These are phyloP conservation scores for Zygotorulaspora danielsina DNA, from an alignment of 805 yeast species.

Conservation along the genomic window DNA sequence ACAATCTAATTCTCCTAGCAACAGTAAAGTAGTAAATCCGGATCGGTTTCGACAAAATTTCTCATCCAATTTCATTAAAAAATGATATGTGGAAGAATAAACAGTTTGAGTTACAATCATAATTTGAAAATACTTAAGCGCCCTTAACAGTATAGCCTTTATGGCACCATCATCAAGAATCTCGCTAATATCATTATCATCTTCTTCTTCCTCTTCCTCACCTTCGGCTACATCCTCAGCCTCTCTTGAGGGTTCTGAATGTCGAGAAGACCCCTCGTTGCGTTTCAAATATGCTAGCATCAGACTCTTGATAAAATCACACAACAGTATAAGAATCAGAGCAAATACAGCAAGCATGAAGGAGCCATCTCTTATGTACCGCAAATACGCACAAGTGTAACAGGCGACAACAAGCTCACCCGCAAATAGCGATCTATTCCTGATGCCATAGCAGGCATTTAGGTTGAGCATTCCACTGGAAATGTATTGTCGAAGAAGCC, in stretches of 20 bases:
- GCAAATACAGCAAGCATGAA: slow-evolving; percentile 18
- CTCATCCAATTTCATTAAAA: slow-evolving; percentile 12
- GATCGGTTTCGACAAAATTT: slow-evolving; percentile 15
- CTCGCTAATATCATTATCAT: slow-evolving; percentile 6
- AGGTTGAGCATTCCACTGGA: no score
- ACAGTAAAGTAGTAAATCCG: slow-evolving; percentile 16
- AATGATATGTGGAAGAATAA: slow-evolving; percentile 16
- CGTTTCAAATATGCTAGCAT: slow-evolving; percentile 6
- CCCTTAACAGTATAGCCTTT: slow-evolving; percentile 16
- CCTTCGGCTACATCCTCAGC: background rate
- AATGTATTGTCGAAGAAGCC: no score
- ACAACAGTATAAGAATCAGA: slow-evolving; percentile 10
- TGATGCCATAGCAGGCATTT: background rate
- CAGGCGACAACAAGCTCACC: slow-evolving; percentile 12
- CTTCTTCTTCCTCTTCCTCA: slow-evolving; percentile 7
- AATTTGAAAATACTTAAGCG: slow-evolving; percentile 17
- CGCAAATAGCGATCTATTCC: background rate
- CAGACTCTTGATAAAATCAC: slow-evolving; percentile 11
- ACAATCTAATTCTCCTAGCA: slow-evolving; percentile 21
- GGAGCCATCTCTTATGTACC: slow-evolving; percentile 25
- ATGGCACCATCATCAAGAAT: slow-evolving; percentile 10
- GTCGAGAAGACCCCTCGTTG: background rate
- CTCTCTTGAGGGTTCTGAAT: background rate
- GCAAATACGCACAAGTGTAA: slow-evolving; percentile 19
- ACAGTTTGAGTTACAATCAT: slow-evolving; percentile 15